phyloP scores from a whole-genome alignment of 1,139 yeast genomes.

The Pichiaceae sp. region DNA sequence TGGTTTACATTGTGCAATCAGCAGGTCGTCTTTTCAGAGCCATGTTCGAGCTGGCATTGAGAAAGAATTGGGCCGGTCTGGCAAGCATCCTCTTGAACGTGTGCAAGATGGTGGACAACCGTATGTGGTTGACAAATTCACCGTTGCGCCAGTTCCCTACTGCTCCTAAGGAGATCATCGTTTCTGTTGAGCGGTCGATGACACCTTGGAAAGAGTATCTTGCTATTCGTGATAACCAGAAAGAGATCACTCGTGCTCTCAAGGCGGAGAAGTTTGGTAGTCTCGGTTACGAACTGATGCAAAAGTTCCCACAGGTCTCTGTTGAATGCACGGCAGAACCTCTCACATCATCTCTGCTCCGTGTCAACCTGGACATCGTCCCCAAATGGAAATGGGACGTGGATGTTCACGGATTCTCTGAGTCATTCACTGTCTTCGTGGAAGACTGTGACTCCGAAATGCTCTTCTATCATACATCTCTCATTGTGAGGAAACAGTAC shows the following conservation, averaged over 20 bases:
- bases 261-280: slow-evolving; percentile 63
- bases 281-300: slow-evolving; percentile 50
- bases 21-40: slow-evolving; percentile 89
- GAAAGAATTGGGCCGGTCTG: slow-evolving; percentile 65
- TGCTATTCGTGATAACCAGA: slow-evolving; percentile 45
- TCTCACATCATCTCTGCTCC: slow-evolving; percentile 56
- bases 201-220: slow-evolving; percentile 80
- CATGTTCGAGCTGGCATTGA: slow-evolving; percentile 66
- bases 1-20: slow-evolving; percentile 88
- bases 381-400: slow-evolving; percentile 79
- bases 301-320: slow-evolving; percentile 62
- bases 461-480: slow-evolving; percentile 50
- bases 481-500: slow-evolving; percentile 42
- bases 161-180: slow-evolving; percentile 63
- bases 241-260: slow-evolving; percentile 76
- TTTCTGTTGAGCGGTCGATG: slow-evolving; percentile 71
- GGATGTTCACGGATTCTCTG: slow-evolving; percentile 52
- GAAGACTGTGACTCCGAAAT: slow-evolving; percentile 83
- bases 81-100: slow-evolving; percentile 52
- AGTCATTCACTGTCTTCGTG: slow-evolving; percentile 59
- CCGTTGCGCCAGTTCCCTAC: slow-evolving; percentile 77
- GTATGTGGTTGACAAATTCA: slow-evolving; percentile 80
- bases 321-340: slow-evolving; percentile 65
- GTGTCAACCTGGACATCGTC: slow-evolving; percentile 55
- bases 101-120: slow-evolving; percentile 71